Evolutionary conservation across 192 early-diverging fungal genomes (phyloP).

Genomic region (Coemansia sp.): DNA sequence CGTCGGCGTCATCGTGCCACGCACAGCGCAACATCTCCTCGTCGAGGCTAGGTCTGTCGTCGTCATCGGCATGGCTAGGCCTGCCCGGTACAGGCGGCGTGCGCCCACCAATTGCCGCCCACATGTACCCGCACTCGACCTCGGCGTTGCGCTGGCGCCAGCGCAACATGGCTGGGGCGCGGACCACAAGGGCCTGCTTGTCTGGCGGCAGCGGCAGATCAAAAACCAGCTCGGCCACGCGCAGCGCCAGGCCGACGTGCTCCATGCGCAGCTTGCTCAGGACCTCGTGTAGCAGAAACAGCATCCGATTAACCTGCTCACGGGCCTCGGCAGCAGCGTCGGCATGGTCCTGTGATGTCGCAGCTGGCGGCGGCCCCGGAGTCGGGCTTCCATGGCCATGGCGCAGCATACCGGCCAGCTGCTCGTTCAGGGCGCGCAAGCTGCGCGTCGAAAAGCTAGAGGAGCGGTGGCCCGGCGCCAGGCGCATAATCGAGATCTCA

Average conservation of each 20-base stretch:
- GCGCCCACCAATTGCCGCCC: conserved; percentile 3
- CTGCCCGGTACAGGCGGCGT: no score
- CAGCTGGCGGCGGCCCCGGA: neutral
- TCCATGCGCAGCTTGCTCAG: conserved; percentile 43
- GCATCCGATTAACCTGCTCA: conserved; percentile 20
- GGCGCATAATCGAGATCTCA: conserved; percentile 30
- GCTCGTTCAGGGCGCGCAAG: conserved; percentile 21
- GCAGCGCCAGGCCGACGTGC: conserved; percentile 29
- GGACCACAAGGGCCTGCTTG: conserved; percentile 8
- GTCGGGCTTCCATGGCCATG: conserved; percentile 1
- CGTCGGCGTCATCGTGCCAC: conserved; percentile 11
- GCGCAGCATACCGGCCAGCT: conserved; percentile 17
- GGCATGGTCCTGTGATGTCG: no score
- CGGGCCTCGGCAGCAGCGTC: conserved; percentile 1
- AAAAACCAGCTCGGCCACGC: conserved; percentile 31
- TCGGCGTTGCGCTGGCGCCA: conserved; percentile 40
- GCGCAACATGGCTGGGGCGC: conserved; percentile 33
- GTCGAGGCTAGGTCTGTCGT: no score
- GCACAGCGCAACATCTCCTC: neutral
- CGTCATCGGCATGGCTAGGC: no score
- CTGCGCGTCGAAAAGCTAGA: conserved; percentile 19
- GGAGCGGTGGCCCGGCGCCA: conserved; percentile 12
- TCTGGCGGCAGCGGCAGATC: conserved; percentile 38
- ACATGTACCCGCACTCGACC: conserved; percentile 34
- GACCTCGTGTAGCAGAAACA: conserved; percentile 41